These are phyloP conservation scores for Tricholoma hemisulphureum DNA, from an alignment of 768 basidiomycete species.

Conservation along the genomic window DNA sequence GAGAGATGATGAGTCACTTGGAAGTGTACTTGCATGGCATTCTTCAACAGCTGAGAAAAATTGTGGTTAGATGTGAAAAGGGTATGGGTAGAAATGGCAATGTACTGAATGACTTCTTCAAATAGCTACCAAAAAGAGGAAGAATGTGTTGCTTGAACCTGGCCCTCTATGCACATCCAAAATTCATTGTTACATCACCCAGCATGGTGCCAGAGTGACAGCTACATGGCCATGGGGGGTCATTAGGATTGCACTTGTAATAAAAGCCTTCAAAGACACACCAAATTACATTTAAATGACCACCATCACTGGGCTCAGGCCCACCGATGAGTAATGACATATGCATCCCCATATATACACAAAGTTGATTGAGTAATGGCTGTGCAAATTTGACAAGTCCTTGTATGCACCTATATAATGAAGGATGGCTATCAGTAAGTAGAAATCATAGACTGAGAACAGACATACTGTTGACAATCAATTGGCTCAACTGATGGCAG, in stretches of 20 bases:
- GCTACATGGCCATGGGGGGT: neutral
- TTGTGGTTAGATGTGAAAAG: neutral
- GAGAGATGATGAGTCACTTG: neutral
- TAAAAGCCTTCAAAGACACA: neutral
- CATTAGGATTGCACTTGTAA: neutral
- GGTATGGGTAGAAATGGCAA: neutral
- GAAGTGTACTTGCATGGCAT: neutral
- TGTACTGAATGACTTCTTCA: neutral
- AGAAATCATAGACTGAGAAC: neutral
- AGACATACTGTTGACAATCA: neutral
- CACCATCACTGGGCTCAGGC: neutral
- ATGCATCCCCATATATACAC: neutral
- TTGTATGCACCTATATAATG: neutral
- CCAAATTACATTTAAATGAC: neutral
- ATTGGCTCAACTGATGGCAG: neutral
- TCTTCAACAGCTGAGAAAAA: neutral
- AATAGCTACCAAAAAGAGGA: neutral
- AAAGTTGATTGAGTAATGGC: neutral
- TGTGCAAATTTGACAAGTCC: neutral
- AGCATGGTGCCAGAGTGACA: neutral
- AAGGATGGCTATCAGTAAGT: neutral
- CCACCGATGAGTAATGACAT: neutral
- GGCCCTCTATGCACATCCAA: neutral
- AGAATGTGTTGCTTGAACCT: neutral
- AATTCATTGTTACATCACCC: neutral